These are phyloP conservation scores for Apiospora koreana DNA, from an alignment of 2,329 filamentous ascomycete genomes.

Conservation along the genomic window DNA sequence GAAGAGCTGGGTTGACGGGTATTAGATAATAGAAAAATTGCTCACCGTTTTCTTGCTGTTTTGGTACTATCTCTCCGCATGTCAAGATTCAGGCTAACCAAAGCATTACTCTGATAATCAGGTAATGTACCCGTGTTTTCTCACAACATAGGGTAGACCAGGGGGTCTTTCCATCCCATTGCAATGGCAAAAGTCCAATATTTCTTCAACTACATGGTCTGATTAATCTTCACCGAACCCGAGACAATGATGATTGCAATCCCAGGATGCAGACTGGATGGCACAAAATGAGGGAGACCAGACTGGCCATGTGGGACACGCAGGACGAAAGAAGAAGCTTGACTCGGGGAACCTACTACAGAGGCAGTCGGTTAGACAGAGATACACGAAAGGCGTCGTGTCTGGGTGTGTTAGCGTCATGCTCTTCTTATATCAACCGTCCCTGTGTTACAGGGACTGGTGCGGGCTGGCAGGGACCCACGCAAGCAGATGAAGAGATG, in stretches of 20 bases:
- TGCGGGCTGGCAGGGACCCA: not conserved
- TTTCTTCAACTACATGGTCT: not conserved
- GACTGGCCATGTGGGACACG: not conserved
- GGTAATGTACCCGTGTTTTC: not conserved
- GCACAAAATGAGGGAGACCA: not conserved
- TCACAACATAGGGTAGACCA: not conserved
- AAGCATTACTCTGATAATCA: not conserved
- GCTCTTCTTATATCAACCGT: conserved; percentile 2
- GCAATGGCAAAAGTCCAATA: not conserved
- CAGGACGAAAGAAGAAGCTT: not conserved
- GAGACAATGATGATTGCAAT: not conserved
- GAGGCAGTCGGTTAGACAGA: not conserved
- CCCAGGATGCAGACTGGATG: not conserved
- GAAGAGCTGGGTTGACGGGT: not conserved
- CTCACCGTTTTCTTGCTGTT: not conserved
- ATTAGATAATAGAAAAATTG: not conserved
- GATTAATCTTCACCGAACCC: not conserved
- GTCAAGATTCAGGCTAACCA: not conserved
- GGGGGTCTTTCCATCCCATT: not conserved
- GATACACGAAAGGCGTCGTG: conserved; percentile 1
- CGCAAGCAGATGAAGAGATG: not conserved
- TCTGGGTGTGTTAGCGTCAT: not conserved
- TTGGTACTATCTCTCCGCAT: not conserved
- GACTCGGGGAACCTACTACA: not conserved
- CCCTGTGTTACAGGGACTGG: not conserved